Evolutionary conservation across 1,139 yeast genomes (phyloP).

Genomic region (Blastobotrys buckinghamii): DNA sequence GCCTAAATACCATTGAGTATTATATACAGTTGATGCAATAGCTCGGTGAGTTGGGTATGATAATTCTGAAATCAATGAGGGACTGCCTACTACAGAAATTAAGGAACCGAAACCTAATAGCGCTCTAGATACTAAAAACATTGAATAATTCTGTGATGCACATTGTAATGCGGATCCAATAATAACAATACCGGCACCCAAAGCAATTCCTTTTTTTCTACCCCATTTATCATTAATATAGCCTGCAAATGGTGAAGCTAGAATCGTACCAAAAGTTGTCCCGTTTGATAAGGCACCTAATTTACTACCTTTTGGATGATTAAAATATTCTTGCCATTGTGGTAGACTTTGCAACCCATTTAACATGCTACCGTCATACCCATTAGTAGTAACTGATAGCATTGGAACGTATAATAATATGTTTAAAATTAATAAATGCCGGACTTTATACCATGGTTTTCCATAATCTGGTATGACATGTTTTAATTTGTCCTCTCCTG

Average conservation of each 20-base stretch:
- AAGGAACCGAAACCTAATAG: constrained; percentile 25
- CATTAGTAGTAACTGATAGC: constrained; percentile 11
- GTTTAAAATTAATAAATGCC: constrained; percentile 38
- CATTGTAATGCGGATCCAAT: constrained; percentile 12
- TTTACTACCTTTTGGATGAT: constrained; percentile 5
- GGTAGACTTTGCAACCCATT: constrained; percentile 12
- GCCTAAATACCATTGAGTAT: constrained; percentile 50
- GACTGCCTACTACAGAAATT: constrained; percentile 38
- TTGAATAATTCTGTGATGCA: constrained; percentile 7
- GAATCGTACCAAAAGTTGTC: constrained; percentile 11
- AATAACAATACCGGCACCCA: constrained; percentile 7
- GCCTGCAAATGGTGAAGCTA: constrained; percentile 8
- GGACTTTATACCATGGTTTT: constrained; percentile 32
- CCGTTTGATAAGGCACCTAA: constrained; percentile 18
- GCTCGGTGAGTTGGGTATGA: constrained; percentile 42
- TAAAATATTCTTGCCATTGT: constrained; percentile 9
- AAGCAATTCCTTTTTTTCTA: constrained; percentile 7
- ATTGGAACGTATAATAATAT: constrained; percentile 16
- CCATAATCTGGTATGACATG: constrained; percentile 28
- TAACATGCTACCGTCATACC: constrained; percentile 13
- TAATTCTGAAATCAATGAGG: constrained; percentile 38
- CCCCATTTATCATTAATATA: constrained; percentile 11
- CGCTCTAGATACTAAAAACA: constrained; percentile 10
- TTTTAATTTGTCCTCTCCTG: constrained; percentile 22
- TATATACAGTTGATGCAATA: constrained; percentile 42